Evolutionary conservation across 768 basidiomycete genomes (phyloP), one percentile per base, ranked within the genome.

Genomic region (Lentinula guzmanii): DNA sequence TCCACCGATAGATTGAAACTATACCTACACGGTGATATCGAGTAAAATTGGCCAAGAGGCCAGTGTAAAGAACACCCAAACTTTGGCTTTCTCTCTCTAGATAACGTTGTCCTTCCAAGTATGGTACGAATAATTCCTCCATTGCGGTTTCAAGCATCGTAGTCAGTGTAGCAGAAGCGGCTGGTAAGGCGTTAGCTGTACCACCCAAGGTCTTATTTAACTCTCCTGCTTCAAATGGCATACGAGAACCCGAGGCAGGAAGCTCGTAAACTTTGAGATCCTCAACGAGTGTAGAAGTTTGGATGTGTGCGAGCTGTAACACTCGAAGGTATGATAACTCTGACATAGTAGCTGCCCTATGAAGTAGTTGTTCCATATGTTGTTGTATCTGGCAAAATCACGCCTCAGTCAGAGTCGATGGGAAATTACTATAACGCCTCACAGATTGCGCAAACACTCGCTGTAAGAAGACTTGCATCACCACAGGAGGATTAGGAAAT

Each of bases 401-500:
- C 24, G 48, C 28, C 13, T 61, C 28, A n/a, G 33, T 61, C 46
- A 46, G 6, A 59, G 16, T 46, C 24, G 31, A 18, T 34, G 3
- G 24, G 21, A 34, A 9, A 41, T 46, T 8, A 28, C 11, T 45
- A 59, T 13, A 43, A 28, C 42, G 53, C 63, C 91, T 66, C 72
- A 95, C 95, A 52, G 94, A 93, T 79, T 98, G 97, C 2, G 95
- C 96, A 74, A 99, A 99, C 1, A 99, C 93, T 37, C 97, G 82
- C 69, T 98, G 97, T 45, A 99, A 72, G 74, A 99, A 98, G 15
- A 98, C 95, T 71, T 97, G 94, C 93, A 98, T 95, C 3, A 99
- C 97, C 15, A 93, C 85, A 16, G 90, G 85, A 8, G 97, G 96
- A 67, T 96, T 94, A 0, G 97, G 97, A 72, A 99, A 99, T 11